phyloP scores from a whole-genome alignment of 345 rosid species.

The Brassica carinata region DNA sequence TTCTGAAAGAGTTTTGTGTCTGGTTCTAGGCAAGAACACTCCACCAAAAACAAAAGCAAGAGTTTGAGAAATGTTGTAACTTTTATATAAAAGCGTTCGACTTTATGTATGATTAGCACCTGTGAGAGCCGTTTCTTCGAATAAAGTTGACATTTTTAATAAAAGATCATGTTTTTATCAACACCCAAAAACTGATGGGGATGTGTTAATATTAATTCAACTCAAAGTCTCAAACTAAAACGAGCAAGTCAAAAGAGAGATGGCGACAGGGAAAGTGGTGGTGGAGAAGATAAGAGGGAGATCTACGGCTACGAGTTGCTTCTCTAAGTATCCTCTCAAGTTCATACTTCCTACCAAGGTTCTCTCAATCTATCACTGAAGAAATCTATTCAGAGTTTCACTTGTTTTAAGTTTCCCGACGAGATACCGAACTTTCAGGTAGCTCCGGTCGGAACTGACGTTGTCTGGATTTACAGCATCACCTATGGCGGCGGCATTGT shows the following conservation, averaged over 20 bases:
- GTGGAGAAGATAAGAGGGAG: slow-evolving; percentile 73
- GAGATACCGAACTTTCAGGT: slow-evolving; percentile 50
- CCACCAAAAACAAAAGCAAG: slow-evolving; percentile 17
- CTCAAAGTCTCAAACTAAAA: not conserved
- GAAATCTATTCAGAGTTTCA: not conserved
- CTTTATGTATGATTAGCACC: slow-evolving; percentile 20
- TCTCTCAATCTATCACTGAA: not conserved
- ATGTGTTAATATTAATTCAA: not conserved
- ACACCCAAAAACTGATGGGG: not conserved
- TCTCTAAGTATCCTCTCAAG: slow-evolving; percentile 91
- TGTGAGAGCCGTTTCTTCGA: slow-evolving; percentile 10
- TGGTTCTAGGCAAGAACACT: slow-evolving; percentile 16
- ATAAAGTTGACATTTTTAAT: not conserved
- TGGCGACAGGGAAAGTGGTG: slow-evolving; percentile 63
- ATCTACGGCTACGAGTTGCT: slow-evolving; percentile 71
- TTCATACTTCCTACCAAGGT: slow-evolving; percentile 85
- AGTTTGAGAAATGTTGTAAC: slow-evolving; percentile 29
- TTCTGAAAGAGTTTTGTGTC: slow-evolving; percentile 9
- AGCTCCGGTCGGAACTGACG: slow-evolving; percentile 71
- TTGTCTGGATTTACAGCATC: slow-evolving; percentile 85
- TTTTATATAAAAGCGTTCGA: not conserved
- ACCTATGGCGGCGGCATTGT: slow-evolving; percentile 93
- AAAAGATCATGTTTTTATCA: slow-evolving; percentile 3
- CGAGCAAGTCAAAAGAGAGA: slow-evolving; percentile 11
- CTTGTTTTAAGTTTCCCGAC: not conserved